A percentile compares a stretch with the other conserved stretches of the same genome.
Evolutionary conservation across 345 rosid species (phyloP).

Genomic region (Garcia nutans): DNA sequence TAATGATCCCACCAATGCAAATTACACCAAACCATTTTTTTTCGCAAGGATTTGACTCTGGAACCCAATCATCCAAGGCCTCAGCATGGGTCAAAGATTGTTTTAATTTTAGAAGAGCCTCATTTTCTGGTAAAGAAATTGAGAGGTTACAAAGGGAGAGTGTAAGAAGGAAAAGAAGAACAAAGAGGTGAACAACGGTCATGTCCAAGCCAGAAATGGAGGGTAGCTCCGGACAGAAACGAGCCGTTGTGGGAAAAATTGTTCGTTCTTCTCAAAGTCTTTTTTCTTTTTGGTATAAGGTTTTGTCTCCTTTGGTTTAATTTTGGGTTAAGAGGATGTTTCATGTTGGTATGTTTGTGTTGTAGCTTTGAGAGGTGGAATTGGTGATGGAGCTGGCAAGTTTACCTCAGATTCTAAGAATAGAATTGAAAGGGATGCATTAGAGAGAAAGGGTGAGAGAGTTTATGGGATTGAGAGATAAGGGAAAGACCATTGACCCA

Average conservation of each 20-base stretch:
- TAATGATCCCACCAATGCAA: slow-evolving; percentile 20
- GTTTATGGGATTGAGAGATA: not conserved
- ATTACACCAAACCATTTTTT: slow-evolving; percentile 21
- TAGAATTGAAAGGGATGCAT: slow-evolving; percentile 22
- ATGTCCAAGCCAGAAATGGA: slow-evolving; percentile 37
- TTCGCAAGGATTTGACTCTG: slow-evolving; percentile 20
- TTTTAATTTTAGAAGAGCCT: slow-evolving; percentile 27
- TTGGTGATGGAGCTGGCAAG: slow-evolving; percentile 35
- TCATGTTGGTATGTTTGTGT: slow-evolving; percentile 23
- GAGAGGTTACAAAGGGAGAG: slow-evolving; percentile 11
- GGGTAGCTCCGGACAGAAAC: slow-evolving; percentile 25
- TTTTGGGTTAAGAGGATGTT: slow-evolving; percentile 23
- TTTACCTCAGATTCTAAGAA: slow-evolving; percentile 35
- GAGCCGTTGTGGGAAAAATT: slow-evolving; percentile 51
- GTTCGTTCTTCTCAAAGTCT: slow-evolving; percentile 20
- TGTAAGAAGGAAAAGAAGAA: slow-evolving; percentile 17
- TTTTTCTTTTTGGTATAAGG: slow-evolving; percentile 12
- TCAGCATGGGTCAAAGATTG: slow-evolving; percentile 11
- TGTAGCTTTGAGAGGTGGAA: slow-evolving; percentile 16
- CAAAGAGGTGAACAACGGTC: slow-evolving; percentile 46
- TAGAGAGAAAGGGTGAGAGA: not conserved
- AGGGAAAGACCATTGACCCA: slow-evolving; percentile 19
- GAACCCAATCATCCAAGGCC: slow-evolving; percentile 21
- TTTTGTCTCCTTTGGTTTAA: slow-evolving; percentile 24
- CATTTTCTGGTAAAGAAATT: slow-evolving; percentile 21